Evolutionary conservation across 1,284 basidiomycete species (phyloP).

Genomic region (Ustilago tritici): DNA sequence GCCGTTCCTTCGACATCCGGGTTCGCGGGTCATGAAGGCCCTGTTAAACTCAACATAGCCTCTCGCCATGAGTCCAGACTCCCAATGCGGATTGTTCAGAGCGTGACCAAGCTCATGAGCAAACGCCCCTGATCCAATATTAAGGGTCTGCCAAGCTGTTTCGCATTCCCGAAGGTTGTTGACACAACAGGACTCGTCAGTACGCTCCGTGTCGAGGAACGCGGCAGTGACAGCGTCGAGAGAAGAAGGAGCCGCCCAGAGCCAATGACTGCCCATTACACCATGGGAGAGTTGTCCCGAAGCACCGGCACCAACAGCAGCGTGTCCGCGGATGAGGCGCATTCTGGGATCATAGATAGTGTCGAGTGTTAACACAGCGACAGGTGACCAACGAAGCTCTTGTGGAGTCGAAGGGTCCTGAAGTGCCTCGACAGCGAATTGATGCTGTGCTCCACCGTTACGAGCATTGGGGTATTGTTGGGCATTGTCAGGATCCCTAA

Average conservation of each 20-base stretch:
- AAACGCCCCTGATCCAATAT: conserved; percentile 55
- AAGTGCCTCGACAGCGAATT: conserved; percentile 42
- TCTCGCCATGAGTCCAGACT: conserved; percentile 48
- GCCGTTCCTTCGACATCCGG: conserved; percentile 21
- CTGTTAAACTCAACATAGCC: conserved; percentile 58
- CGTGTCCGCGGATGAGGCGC: conserved; percentile 52
- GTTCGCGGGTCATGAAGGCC: conserved; percentile 58
- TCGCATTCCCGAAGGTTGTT: conserved; percentile 52
- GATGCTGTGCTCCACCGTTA: conserved; percentile 51
- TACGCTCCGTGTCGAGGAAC: conserved; percentile 42
- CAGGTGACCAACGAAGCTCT: conserved; percentile 34
- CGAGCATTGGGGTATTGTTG: conserved; percentile 47
- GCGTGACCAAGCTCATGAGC: conserved; percentile 54
- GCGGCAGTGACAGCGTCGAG: conserved; percentile 36
- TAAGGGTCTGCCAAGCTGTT: conserved; percentile 53
- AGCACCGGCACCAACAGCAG: conserved; percentile 45
- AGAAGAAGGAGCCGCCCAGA: conserved; percentile 48
- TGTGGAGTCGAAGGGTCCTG: conserved; percentile 29
- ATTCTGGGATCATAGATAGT: conserved; percentile 43
- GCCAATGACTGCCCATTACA: conserved; percentile 58
- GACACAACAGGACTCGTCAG: conserved; percentile 47
- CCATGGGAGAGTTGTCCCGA: conserved; percentile 33
- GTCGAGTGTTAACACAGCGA: conserved; percentile 51
- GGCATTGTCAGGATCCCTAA: conserved; percentile 51
- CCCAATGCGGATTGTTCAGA: conserved; percentile 52